Conservation (phyloP, 2,329 filamentous ascomycete genomes). For the Aureobasidium subglaciale region DNA sequence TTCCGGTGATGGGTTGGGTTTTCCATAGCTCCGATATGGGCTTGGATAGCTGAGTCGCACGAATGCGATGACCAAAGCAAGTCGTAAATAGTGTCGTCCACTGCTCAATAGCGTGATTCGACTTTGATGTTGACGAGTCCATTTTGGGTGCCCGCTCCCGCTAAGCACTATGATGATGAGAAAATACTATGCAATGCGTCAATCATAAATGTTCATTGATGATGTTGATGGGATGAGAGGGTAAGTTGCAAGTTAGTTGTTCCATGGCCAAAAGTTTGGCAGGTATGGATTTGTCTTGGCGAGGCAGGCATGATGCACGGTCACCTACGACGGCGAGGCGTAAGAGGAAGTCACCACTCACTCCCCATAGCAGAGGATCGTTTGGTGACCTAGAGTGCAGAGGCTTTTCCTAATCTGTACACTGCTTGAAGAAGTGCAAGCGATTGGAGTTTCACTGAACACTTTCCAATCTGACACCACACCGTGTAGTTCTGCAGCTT, state of each 20-base stretch:
- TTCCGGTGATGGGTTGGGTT: slow-evolving; percentile 1
- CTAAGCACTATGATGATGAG: neutral
- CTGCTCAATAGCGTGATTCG: slow-evolving; percentile 8
- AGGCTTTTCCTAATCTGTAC: no score
- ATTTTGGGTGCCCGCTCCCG: neutral
- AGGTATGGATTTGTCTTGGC: slow-evolving; percentile 5
- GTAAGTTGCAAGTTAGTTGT: neutral
- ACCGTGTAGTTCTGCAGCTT: no score
- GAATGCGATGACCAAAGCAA: slow-evolving; percentile 16
- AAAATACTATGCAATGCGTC: neutral
- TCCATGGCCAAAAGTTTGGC: neutral
- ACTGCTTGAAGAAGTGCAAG: no score
- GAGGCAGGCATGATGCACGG: neutral
- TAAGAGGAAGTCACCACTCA: neutral
- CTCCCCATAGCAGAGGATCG: no score
- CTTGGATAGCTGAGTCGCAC: slow-evolving; percentile 10
- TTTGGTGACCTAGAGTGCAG: no score
- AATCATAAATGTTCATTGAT: neutral
- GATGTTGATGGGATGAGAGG: neutral
- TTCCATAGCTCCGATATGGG: slow-evolving; percentile 14
- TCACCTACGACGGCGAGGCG: neutral
- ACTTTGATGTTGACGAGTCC: neutral
- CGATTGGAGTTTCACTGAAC: no score
- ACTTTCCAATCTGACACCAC: no score
- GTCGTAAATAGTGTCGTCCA: slow-evolving; percentile 15